Percentiles rank a stretch among this genome's conserved stretches.
Evolutionary conservation across 2,329 filamentous ascomycete genomes (phyloP).

Genomic region (Aspergillus latus): DNA sequence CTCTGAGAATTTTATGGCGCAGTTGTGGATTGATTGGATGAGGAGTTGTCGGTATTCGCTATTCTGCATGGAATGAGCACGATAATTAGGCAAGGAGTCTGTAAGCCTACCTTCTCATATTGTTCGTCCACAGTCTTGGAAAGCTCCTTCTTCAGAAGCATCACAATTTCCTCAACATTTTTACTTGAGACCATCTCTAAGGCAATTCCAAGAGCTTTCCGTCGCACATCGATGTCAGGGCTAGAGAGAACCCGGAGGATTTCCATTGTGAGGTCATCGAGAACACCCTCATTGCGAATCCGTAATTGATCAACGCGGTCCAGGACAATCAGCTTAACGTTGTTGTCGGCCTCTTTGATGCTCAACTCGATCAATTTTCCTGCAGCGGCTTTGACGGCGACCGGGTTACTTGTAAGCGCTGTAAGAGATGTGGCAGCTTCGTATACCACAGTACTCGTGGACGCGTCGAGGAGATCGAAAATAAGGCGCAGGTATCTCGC

Average conservation of each 20-base stretch:
- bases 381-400: constrained; percentile 94
- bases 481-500: constrained; percentile 90
- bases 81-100: not conserved
- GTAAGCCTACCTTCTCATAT: constrained; percentile 73
- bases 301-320: constrained; percentile 88
- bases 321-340: constrained; percentile 96
- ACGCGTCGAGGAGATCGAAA: constrained; percentile 92
- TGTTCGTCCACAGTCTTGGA: constrained; percentile 97
- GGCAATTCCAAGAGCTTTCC: constrained; percentile 85
- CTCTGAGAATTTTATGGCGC: constrained; percentile 98
- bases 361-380: constrained; percentile 94
- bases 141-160: constrained; percentile 95
- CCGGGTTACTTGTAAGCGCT: constrained; percentile 89
- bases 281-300: constrained; percentile 81
- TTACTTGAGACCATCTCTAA: constrained; percentile 98
- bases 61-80: constrained; percentile 54
- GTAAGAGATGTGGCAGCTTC: constrained; percentile 95
- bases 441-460: constrained; percentile 92
- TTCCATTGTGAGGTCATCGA: constrained; percentile 96
- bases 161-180: constrained; percentile 95
- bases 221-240: constrained; percentile 91
- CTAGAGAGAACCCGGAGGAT: constrained; percentile 92
- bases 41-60: constrained; percentile 90
- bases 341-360: constrained; percentile 98
- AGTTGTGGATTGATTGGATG: constrained; percentile 96